These are phyloP conservation scores for Punica granatum DNA, from an alignment of 345 rosid genomes.

Conservation along the genomic window DNA sequence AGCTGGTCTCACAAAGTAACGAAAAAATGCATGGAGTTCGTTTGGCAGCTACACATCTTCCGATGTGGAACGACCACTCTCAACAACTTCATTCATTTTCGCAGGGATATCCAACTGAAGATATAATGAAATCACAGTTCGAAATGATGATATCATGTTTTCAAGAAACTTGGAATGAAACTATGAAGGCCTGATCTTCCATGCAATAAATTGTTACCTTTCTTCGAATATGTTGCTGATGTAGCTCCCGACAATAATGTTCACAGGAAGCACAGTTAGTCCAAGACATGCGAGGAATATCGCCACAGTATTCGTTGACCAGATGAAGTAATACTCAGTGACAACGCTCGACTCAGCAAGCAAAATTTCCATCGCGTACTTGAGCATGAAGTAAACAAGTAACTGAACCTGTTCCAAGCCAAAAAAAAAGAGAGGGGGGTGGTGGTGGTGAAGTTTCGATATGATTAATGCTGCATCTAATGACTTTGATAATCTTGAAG, in stretches of 20 bases:
- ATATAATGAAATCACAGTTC: too few relatives aligned
- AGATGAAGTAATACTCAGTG: conserved; percentile 74
- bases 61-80: too few relatives aligned
- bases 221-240: conserved; percentile 98
- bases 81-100: too few relatives aligned
- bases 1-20: neutral
- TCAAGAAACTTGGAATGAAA: neutral
- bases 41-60: too few relatives aligned
- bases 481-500: too few relatives aligned
- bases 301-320: conserved; percentile 83
- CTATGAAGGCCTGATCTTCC: neutral
- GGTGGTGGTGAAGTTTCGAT: too few relatives aligned
- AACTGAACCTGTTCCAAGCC: conserved; percentile 61
- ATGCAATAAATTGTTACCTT: conserved; percentile 37
- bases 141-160: too few relatives aligned
- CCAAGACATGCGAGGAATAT: conserved; percentile 88
- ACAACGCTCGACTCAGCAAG: conserved; percentile 91
- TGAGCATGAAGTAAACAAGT: conserved; percentile 96
- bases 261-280: conserved; percentile 87
- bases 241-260: conserved; percentile 84
- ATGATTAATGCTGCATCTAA: too few relatives aligned
- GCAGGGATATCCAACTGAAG: too few relatives aligned
- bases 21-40: too few relatives aligned
- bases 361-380: conserved; percentile 85
- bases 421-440: too few relatives aligned